Conservation (phyloP, 2,329 filamentous ascomycete genomes). For the Ascochyta lentis region DNA sequence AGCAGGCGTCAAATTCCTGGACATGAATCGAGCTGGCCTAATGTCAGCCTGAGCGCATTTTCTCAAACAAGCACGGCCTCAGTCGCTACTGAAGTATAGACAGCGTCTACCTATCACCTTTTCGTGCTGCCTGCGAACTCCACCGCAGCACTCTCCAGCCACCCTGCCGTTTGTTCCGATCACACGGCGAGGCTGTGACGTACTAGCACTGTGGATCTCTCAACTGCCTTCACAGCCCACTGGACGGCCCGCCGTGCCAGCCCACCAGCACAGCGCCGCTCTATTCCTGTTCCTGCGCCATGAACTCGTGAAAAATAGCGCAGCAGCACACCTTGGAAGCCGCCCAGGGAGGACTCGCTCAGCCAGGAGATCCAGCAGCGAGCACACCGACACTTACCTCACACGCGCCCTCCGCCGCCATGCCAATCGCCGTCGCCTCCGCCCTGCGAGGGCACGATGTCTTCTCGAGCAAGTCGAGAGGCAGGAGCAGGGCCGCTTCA, state of each 20-base stretch:
- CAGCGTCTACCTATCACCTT: slow-evolving; percentile 7
- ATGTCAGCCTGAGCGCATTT: slow-evolving; percentile 19
- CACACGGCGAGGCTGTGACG: slow-evolving; percentile 30
- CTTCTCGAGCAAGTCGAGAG: slow-evolving; percentile 39
- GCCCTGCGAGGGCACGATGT: slow-evolving; percentile 40
- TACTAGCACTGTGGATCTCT: slow-evolving; percentile 23
- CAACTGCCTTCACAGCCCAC: slow-evolving; percentile 20
- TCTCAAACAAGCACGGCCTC: slow-evolving; percentile 24
- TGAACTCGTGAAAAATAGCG: slow-evolving; percentile 26
- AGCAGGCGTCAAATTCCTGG: slow-evolving; percentile 15
- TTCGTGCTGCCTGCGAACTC: slow-evolving; percentile 11
- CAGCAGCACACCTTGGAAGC: slow-evolving; percentile 9
- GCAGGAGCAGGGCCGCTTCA: slow-evolving; percentile 42
- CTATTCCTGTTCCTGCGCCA: slow-evolving; percentile 24
- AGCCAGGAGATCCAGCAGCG: slow-evolving; percentile 5
- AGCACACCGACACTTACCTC: slow-evolving; percentile 13
- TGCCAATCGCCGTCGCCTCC: slow-evolving; percentile 43
- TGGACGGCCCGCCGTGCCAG: slow-evolving; percentile 25
- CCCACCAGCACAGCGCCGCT: slow-evolving; percentile 20
- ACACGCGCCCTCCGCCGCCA: slow-evolving; percentile 25
- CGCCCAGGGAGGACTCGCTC: slow-evolving; percentile 13
- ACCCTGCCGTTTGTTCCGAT: slow-evolving; percentile 23
- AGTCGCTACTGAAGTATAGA: slow-evolving; percentile 23
- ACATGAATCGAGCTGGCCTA: slow-evolving; percentile 15
- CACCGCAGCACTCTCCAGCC: slow-evolving; percentile 10